Evolutionary conservation across 164 flowering plant species (phyloP).

Genomic region (Kingdonia uniflora): DNA sequence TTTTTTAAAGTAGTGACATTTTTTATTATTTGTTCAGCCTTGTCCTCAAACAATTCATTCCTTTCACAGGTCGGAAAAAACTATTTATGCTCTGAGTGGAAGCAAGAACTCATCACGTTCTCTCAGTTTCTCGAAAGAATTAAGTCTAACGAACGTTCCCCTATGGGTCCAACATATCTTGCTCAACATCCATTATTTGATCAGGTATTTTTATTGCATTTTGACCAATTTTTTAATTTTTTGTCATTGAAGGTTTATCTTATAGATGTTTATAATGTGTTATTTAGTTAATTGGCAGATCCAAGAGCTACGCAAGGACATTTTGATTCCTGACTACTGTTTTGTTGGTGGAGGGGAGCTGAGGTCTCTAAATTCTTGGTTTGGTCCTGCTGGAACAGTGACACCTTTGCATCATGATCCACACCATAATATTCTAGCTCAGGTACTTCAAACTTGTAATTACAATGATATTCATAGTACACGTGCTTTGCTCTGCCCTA

Average conservation of each 20-base stretch:
- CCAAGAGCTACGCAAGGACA: slow-evolving; percentile 65
- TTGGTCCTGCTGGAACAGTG: slow-evolving; percentile 95
- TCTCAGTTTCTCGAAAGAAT: slow-evolving; percentile 85
- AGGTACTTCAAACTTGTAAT: slow-evolving; percentile 35
- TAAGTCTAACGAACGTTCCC: slow-evolving; percentile 27
- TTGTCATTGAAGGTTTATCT: too few relatives aligned
- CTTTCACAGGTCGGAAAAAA: slow-evolving; percentile 80
- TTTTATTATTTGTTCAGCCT: too few relatives aligned
- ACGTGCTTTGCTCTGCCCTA: not conserved
- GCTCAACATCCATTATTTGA: slow-evolving; percentile 98
- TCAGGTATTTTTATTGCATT: slow-evolving; percentile 35
- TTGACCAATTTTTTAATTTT: too few relatives aligned
- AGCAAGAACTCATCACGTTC: slow-evolving; percentile 89
- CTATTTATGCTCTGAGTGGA: slow-evolving; percentile 80
- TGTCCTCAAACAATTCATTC: too few relatives aligned
- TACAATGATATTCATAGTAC: not conserved
- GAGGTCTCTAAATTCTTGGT: slow-evolving; percentile 90
- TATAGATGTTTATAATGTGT: not conserved
- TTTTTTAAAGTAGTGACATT: not conserved
- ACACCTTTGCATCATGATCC: slow-evolving; percentile 99
- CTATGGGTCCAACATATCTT: slow-evolving; percentile 56
- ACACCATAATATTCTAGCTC: slow-evolving; percentile 94
- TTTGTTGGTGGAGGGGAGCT: slow-evolving; percentile 87
- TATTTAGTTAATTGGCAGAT: slow-evolving; percentile 35
- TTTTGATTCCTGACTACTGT: slow-evolving; percentile 84